A percentile compares a stretch with the other conserved stretches of the same genome.
Conservation (phyloP, 371 early-diverging fungal genomes). For the Haplosporangium sp. region DNA sequence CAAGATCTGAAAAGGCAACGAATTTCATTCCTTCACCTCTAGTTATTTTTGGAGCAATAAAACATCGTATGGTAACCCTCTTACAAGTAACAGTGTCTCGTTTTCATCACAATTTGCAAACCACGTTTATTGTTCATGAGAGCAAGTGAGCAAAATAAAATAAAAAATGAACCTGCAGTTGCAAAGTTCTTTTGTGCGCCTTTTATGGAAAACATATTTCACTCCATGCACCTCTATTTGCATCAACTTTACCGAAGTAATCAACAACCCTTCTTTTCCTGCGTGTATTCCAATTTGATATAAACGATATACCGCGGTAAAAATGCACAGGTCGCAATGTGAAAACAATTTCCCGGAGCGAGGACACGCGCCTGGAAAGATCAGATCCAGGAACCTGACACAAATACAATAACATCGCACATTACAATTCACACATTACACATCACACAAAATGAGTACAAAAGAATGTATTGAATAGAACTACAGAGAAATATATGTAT, state of each 20-base stretch:
- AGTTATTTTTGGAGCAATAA: neutral
- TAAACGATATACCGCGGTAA: neutral
- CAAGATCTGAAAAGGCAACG: neutral
- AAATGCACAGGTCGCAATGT: neutral
- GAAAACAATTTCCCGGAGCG: neutral
- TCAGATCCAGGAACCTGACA: no score
- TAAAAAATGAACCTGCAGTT: no score
- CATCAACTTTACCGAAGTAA: neutral
- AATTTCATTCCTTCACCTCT: neutral
- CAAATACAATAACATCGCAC: no score
- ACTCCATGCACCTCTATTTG: neutral
- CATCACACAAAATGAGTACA: no score
- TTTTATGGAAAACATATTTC: slow-evolving; percentile 6
- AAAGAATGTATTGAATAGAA: neutral
- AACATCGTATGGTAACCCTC: neutral
- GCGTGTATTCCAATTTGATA: no score
- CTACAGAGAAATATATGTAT: neutral
- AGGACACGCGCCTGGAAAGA: neutral
- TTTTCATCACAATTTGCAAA: neutral
- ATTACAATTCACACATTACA: no score
- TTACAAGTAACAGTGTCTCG: neutral
- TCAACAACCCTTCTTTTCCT: no score
- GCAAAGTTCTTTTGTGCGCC: neutral
- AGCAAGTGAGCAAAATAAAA: neutral
- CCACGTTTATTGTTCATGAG: neutral